These are phyloP conservation scores for Coprinellus micaceus DNA, from an alignment of 768 basidiomycete species.

Conservation along the genomic window DNA sequence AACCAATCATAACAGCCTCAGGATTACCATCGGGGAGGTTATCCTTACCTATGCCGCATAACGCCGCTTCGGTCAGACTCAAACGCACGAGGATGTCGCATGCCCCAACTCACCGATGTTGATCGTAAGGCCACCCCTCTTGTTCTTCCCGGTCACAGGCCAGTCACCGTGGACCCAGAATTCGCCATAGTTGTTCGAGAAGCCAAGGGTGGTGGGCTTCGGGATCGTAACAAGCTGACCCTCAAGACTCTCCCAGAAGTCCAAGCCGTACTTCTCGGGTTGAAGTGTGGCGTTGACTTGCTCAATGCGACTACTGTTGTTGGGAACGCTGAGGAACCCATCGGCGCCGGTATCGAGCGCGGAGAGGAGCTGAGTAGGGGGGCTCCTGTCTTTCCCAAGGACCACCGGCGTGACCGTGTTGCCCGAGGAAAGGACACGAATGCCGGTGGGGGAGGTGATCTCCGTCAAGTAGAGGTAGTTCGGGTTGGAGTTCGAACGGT, in stretches of 20 bases:
- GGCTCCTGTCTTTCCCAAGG: conserved; percentile 49
- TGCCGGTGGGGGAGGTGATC: conserved; percentile 39
- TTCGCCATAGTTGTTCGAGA: conserved; percentile 51
- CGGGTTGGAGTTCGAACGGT: conserved; percentile 37
- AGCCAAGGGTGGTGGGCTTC: conserved; percentile 43
- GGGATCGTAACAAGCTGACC: conserved; percentile 54
- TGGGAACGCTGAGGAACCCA: conserved; percentile 54
- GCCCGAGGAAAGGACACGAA: conserved; percentile 41
- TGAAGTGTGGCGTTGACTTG: conserved; percentile 43
- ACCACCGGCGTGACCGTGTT: conserved; percentile 47
- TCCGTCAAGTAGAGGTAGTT: conserved; percentile 52
- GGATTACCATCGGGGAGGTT: conserved; percentile 56
- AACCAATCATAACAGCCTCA: conserved; percentile 52
- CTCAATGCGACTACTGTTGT: conserved; percentile 46
- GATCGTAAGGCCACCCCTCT: conserved; percentile 52
- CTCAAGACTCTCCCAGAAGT: conserved; percentile 64
- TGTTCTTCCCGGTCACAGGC: conserved; percentile 52
- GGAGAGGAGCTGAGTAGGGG: conserved; percentile 47
- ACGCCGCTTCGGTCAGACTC: conserved; percentile 2
- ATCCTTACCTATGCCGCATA: conserved; percentile 34
- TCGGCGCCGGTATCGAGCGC: conserved; percentile 50
- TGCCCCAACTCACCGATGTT: conserved; percentile 36
- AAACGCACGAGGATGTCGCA: conserved; percentile 6
- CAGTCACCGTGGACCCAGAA: conserved; percentile 60
- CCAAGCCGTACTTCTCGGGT: conserved; percentile 51